Evolutionary conservation across 345 rosid genomes (phyloP).

Genomic region (Ceriops zippeliana): DNA sequence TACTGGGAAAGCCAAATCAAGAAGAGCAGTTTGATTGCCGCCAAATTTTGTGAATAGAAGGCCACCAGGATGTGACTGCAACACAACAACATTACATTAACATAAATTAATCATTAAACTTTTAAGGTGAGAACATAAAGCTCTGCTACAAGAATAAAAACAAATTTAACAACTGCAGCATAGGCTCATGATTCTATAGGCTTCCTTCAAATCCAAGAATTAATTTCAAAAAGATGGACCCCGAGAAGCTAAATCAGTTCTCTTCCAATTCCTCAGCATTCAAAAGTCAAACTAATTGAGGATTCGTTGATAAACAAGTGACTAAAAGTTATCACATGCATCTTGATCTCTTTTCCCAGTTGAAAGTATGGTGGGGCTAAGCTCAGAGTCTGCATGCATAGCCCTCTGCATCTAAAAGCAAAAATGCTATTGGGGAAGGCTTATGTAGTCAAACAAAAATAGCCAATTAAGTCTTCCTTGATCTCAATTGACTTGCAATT

Average conservation of each 20-base stretch:
- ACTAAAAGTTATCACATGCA: too few relatives aligned
- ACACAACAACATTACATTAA: conserved; percentile 18
- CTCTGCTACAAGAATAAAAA: background rate
- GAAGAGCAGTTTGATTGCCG: conserved; percentile 79
- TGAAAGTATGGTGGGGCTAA: background rate
- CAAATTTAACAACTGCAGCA: background rate
- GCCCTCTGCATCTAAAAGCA: too few relatives aligned
- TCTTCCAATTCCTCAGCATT: too few relatives aligned
- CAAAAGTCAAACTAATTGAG: background rate
- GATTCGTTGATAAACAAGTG: background rate
- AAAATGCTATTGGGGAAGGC: too few relatives aligned
- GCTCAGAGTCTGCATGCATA: too few relatives aligned
- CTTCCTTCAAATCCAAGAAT: background rate
- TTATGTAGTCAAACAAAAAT: too few relatives aligned
- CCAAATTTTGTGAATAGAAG: conserved; percentile 81
- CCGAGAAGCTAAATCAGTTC: background rate
- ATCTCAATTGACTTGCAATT: too few relatives aligned
- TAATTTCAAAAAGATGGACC: background rate
- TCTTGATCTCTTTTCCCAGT: background rate
- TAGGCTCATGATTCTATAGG: background rate
- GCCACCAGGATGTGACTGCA: conserved; percentile 91
- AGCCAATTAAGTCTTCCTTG: too few relatives aligned
- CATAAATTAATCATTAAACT: conserved; percentile 5
- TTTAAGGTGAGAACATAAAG: conserved; percentile 1
- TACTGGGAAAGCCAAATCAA: conserved; percentile 90